Evolutionary conservation across 179 eudicot genomes (phyloP), one percentile per base, ranked within the genome.

Genomic region (Silene vulgaris): DNA sequence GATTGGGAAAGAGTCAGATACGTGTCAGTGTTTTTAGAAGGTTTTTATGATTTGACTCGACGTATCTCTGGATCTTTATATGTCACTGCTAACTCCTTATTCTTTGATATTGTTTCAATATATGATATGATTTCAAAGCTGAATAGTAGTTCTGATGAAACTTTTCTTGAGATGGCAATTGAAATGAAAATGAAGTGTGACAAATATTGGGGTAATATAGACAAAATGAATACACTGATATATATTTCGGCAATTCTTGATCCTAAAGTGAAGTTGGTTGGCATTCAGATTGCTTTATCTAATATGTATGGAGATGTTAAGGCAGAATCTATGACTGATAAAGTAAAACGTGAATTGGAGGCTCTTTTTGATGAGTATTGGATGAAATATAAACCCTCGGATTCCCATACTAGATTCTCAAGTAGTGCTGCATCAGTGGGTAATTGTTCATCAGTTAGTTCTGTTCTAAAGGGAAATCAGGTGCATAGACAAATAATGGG

Each of bases 201-300:
- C 17, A n/a, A 54, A 12, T 54, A 13, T n/a, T 54, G 60, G 60
- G 60, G 60, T 3, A 54, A 54, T 54, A 54, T 54, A n/a, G 60
- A 54, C 4, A 57, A 57, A 17, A 57, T 57, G 62, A 57, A 57
- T 5, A 14, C 19, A 4, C 5, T n/a, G 20, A 57, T 57, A 57
- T 57, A 14, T 17, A 57, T 57, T 14, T 12, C 62, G 2, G 17
- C 60, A 12, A 16, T 54, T 13, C 60, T 54, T 54, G 64, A 59
- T 59, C 64, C 64, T 2, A 61, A 29, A 61, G 65, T 61, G 28
- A 61, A 61, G 19, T 61, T 61, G 65, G 28, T 61, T 19, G 65
- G 65, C 0, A 17, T 61, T 19, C 28, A 61, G 28, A 61, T 61
- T 61, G 65, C 65, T 61, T 9, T 61, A 4, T 19, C 65, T 2